phyloP scores from a whole-genome alignment of 371 early-diverging fungal species.

The Batkoa obscura region DNA sequence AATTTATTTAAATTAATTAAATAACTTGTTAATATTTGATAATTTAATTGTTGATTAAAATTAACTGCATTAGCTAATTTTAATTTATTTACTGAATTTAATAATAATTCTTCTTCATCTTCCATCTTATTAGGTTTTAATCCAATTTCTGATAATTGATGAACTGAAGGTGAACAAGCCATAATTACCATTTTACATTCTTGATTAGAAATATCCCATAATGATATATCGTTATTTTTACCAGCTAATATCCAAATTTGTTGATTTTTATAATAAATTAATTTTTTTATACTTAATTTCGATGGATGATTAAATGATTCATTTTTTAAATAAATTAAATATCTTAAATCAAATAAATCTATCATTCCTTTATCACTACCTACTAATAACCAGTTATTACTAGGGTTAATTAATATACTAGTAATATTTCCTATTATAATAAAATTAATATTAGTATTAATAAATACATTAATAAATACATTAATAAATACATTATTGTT shows the following conservation, averaged over 20 bases:
- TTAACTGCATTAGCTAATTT: too few species aligned
- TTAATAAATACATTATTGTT: too few species aligned
- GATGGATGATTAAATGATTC: constrained; percentile 77
- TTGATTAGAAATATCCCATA: constrained; percentile 58
- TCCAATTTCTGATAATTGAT: not conserved
- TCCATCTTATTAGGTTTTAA: too few species aligned
- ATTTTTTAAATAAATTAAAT: constrained; percentile 46
- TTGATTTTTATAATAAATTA: constrained; percentile 12
- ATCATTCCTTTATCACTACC: constrained; percentile 71
- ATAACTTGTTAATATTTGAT: too few species aligned
- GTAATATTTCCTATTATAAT: constrained; percentile 52
- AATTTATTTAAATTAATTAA: too few species aligned
- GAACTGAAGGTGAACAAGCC: constrained; percentile 13
- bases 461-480: too few species aligned
- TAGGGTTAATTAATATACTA: constrained; percentile 41
- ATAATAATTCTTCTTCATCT: too few species aligned
- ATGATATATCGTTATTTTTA: constrained; percentile 57
- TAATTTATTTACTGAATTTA: too few species aligned
- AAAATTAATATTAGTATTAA: too few species aligned
- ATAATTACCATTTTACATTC: constrained; percentile 53
- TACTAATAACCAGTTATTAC: constrained; percentile 43
- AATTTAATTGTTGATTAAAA: too few species aligned
- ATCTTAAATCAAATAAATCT: constrained; percentile 67
- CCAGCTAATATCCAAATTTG: constrained; percentile 36
- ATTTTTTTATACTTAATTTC: constrained; percentile 37